Evolutionary conservation across 1,284 basidiomycete species (phyloP), one percentile per base, ranked within the genome.

Genomic region (Sparassis latifolia): DNA sequence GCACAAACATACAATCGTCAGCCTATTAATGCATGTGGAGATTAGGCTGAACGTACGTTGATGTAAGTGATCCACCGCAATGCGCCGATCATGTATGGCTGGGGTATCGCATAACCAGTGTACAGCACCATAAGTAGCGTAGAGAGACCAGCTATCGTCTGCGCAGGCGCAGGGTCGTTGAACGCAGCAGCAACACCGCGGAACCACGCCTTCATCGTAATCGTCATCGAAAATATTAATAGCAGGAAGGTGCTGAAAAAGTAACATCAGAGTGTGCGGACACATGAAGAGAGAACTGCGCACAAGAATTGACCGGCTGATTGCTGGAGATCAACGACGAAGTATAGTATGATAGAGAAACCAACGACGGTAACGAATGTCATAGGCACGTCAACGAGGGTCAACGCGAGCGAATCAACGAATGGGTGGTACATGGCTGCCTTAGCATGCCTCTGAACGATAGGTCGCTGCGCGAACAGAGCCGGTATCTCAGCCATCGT

Each of bases 401-500:
- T 86, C 45, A 86, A 71, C 10, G 87, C 86, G 35, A 87, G 62
- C 0, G 81, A 75, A 56, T 85, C 82, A 28, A 83, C 69, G 62
- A 82, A 83, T 0, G 82, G 83, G 53, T 84, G 82, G 57, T 86
- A 84, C 59, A 84, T 71, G 2, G 79, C 82, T 0, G 76, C 76
- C 46, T 75, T 75, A 50, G 75, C 66, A 51, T 84, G 82, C 38
- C 79, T 77, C 27, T 76, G 72, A 3, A 90, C 76, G 49, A 92
- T 89, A 0, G 85, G 82, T 32, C 89, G 82, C 59, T 89, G 85
- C 2, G 74, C 66, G 65, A 84, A 90, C 4, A 87, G 73, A 0
- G 83, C 75, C 0, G 85, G 82, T 42, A 91, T 86, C 65, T 93
- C 90, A n/a, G 85, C 75, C 78, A 82, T 80, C 12, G 73, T 70